phyloP scores from a whole-genome alignment of 2,329 filamentous ascomycete species.

The Sclerotinia sclerotiorum region DNA sequence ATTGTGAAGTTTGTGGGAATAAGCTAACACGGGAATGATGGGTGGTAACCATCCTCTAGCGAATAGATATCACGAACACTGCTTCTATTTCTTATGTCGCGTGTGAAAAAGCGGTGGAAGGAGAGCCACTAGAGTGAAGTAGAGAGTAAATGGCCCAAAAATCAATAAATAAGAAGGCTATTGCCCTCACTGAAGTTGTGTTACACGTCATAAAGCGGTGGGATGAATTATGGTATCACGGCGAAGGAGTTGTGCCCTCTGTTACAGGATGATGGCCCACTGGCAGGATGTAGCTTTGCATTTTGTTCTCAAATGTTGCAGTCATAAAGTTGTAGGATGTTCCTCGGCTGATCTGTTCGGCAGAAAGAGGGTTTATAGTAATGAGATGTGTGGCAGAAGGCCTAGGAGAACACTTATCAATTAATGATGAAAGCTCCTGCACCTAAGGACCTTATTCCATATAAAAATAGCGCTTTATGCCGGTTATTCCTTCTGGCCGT shows the following conservation, averaged over 20 bases:
- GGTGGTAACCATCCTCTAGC: not conserved
- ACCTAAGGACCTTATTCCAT: no score
- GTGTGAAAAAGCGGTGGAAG: not conserved
- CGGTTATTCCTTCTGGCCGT: no score
- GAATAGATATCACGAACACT: not conserved
- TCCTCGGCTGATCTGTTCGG: not conserved
- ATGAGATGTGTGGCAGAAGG: not conserved
- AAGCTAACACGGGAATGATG: not conserved
- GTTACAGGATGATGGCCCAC: not conserved
- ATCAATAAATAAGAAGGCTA: not conserved
- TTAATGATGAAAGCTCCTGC: not conserved
- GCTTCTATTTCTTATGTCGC: not conserved
- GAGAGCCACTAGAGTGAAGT: not conserved
- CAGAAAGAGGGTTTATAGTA: not conserved
- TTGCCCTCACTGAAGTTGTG: not conserved
- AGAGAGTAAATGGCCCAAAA: not conserved
- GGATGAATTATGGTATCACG: not conserved
- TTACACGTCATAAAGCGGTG: constrained; percentile 8
- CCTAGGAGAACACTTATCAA: not conserved
- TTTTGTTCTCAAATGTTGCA: not conserved
- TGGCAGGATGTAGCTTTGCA: not conserved
- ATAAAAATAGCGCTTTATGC: no score
- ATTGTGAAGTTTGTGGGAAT: not conserved
- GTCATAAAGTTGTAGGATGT: not conserved
- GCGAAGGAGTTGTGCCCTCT: not conserved